Evolutionary conservation across 2,329 filamentous ascomycete species (phyloP), one percentile per base, ranked within the genome.

Genomic region (Alternaria angustiovoidea): DNA sequence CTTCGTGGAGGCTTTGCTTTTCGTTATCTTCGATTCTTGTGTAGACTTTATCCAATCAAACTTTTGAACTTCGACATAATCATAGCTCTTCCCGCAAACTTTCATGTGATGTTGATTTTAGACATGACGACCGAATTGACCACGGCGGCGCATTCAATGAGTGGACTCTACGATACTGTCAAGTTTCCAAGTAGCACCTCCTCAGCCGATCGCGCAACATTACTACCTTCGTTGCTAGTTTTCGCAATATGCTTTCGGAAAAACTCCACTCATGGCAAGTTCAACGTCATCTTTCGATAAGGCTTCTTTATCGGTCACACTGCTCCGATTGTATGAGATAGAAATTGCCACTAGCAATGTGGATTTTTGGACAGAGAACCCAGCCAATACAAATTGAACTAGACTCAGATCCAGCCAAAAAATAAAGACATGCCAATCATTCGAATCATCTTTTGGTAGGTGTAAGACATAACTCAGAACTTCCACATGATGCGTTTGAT

Each of bases 21-120:
- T 38, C 32, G 20, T 18, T 14, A 24, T 18, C 14, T 49, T 49
- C 46, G 34, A 20, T 49, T 36, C 46, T 24, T 49, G 8, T 49
- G 46, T 49, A 49, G 46, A 49, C 16, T 30, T 38, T 44, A 36
- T 36, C 30, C 46, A 49, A 49, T 49, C 46, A 26, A 49, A n/a
- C 5, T 26, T 49, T 49, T 36, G 32, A 36, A 16, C 20, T 24
- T 24, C 7, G 22, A 11, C 39, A 16, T 1, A 24, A 2, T 16
- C 39, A 5, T 42, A 2, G 2, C 3, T 16, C 20, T 24, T 26
- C 30, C 2, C 1, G 14, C 11, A 2, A 24, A n/a, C 7, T 34
- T 22, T 2, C 7, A 2, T 16, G 18, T n/a, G 7, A 34, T 18
- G 7, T 24, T 34, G 3, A 2, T 2, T 16, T 42, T 7, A 8